Evolutionary conservation across 805 yeast species (phyloP), one percentile per base, ranked within the genome.

Genomic region (Saturnispora diversa): DNA sequence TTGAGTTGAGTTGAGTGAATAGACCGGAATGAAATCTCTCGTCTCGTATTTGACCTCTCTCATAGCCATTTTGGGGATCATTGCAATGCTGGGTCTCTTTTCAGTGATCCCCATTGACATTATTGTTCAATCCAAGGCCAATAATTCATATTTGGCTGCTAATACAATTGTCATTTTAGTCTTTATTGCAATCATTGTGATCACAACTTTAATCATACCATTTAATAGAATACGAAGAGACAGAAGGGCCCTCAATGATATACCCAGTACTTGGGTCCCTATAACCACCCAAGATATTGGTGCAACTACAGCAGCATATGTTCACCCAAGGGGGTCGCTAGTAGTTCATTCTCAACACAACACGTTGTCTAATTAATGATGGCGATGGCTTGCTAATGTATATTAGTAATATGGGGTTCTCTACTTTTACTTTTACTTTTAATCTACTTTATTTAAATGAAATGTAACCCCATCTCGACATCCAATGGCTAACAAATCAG

Each of bases 31-130:
- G 42, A 35, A 32, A n/a, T 22, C 16, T 5, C 16, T 28, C 6
- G 6, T 17, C 25, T 17, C 31, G 12, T 17, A 23, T 13, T 7
- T 39, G 21, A 9, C 22, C 9, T 3, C 20, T 27, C 12, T 28
- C 32, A 6, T 17, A 16, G 25, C 37, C 17, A 15, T 39, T 13
- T 15, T 26, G 9, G 42, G 42, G 2, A 22, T 69, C 38, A 44
- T 63, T 2, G 47, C 68, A 1, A 63, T 72, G 40, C 50, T 82
- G 16, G 84, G 78, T 0, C 72, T 87, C 41, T 65, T 78, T 21
- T 65, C 84, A 2, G 83, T 82, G 7, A 65, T 90, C 1, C 94
- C 94, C 0, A 73, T 86, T 12, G 97, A 90, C 59, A 76, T 86
- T 23, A 76, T 87, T 44, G 68, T 73, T 1, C 72, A 75, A 49